Evolutionary conservation across 306 rosid genomes (phyloP), one percentile per base, ranked within the genome.

Genomic region (Pueraria montana): DNA sequence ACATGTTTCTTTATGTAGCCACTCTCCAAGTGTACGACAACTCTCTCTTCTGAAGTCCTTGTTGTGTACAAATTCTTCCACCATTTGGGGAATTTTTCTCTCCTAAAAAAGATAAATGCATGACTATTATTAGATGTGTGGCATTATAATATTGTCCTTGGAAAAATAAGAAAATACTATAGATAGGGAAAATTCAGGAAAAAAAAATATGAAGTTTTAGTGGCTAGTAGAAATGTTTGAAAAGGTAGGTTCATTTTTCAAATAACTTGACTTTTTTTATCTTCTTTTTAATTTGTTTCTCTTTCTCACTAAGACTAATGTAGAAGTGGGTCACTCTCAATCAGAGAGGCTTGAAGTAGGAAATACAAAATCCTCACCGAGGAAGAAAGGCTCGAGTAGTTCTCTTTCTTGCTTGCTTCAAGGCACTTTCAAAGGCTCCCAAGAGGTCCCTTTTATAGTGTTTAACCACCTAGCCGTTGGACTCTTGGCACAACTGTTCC

Each of bases 31-130:
- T 24, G 86, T 82, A 26, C 68, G 87, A 13, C 83, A 71, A 40
- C 91, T 83, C 72, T 80, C 87, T 20, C 81, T 83, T 55, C 84
- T 72, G 17, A 32, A 66, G 50, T 88, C 86, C 71, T 83, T 87
- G 42, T 43, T 59, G 52, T 58, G 72, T 2, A 59, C 17, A 62
- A 76, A 75, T 70, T 91, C 92, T 69, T 88, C 91, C 55, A 87
- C 68, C 79, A 82, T 67, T 43, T 80, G 86, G 46, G 67, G 49
- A 77, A 70, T 67, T 76, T 72, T 89, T 86, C 91, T 89, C 88
- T 95, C 97, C 97, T 93, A 49, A 2, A 52, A 80, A 80, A 49
- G 18, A 46, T 24, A 77, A 58, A 74, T 23, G 36, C 72, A 81
- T 34, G 12, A 36, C 6, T 65, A 59, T 72, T 73, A 6, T 48